phyloP scores from a whole-genome alignment of 108 stramenopile genomes.

The Nitzschia sp. region DNA sequence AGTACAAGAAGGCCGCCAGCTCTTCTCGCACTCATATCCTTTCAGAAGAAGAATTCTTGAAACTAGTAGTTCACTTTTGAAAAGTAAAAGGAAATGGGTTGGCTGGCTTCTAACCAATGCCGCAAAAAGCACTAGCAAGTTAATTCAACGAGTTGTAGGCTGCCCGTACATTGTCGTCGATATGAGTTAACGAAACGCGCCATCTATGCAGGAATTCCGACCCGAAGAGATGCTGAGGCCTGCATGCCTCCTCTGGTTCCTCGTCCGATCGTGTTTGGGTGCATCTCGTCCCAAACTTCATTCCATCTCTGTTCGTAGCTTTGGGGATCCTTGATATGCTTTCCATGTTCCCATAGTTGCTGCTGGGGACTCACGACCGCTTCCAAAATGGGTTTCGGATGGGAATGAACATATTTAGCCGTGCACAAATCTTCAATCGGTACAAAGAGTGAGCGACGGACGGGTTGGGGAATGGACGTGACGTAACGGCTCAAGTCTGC shows the following conservation, averaged over 20 bases:
- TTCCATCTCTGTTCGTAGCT: constrained; percentile 2
- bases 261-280: not conserved
- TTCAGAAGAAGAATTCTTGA: constrained; percentile 5
- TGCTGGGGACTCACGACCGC: not conserved
- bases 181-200: too few species aligned
- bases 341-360: constrained; percentile 4
- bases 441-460: constrained; percentile 1
- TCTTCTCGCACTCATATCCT: not conserved
- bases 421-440: constrained; percentile 10
- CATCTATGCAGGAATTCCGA: too few species aligned
- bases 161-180: too few species aligned
- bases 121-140: too few species aligned
- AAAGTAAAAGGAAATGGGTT: too few species aligned
- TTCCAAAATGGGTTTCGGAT: constrained; percentile 2
- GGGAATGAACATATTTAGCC: constrained; percentile 3
- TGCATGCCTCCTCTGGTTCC: not conserved
- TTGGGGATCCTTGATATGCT: constrained; percentile 2
- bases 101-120: too few species aligned
- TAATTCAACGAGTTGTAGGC: too few species aligned
- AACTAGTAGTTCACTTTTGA: constrained; percentile 7
- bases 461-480: not conserved
- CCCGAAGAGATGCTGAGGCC: not conserved
- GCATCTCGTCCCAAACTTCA: not conserved
- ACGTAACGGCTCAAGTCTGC: not conserved
- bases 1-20: constrained; percentile 15